Conservation (phyloP, 805 yeast genomes). For the Candida ponderosae region DNA sequence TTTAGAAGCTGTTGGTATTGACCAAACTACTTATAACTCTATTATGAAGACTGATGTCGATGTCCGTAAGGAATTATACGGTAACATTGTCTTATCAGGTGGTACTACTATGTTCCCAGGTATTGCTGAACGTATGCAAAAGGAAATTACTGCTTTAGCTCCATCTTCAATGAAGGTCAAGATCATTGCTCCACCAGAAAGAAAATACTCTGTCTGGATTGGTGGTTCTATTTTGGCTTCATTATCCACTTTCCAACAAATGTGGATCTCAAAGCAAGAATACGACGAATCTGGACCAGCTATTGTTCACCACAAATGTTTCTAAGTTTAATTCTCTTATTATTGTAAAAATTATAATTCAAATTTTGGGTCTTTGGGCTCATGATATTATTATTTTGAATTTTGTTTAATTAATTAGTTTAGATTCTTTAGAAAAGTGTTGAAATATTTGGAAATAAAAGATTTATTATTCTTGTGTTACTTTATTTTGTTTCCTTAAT, state of each 20-base stretch:
- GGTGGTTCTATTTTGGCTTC: conserved; percentile 99
- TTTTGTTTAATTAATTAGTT: too few relatives aligned
- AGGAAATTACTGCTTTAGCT: conserved; percentile 98
- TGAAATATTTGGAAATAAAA: too few relatives aligned
- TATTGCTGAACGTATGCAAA: conserved; percentile 99
- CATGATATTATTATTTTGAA: too few relatives aligned
- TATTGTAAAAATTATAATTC: not conserved
- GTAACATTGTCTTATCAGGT: conserved; percentile 99
- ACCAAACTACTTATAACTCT: conserved; percentile 70
- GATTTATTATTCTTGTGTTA: too few relatives aligned
- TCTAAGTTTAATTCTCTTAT: conserved; percentile 21
- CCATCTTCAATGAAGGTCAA: conserved; percentile 99
- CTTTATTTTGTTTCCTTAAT: too few relatives aligned
- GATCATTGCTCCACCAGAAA: conserved; percentile 98
- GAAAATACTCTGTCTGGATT: conserved; percentile 99
- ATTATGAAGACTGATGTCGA: conserved; percentile 99
- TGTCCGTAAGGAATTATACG: conserved; percentile 97
- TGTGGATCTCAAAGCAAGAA: conserved; percentile 99
- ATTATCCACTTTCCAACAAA: conserved; percentile 98
- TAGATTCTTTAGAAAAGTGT: too few relatives aligned
- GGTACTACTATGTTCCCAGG: conserved; percentile 99
- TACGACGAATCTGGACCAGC: conserved; percentile 99
- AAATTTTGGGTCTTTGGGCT: too few relatives aligned
- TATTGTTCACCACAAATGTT: conserved; percentile 63
- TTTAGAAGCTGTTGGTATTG: conserved; percentile 97